Evolutionary conservation across 371 early-diverging fungal species (phyloP).

Genomic region (Rhizopus microsporus): DNA sequence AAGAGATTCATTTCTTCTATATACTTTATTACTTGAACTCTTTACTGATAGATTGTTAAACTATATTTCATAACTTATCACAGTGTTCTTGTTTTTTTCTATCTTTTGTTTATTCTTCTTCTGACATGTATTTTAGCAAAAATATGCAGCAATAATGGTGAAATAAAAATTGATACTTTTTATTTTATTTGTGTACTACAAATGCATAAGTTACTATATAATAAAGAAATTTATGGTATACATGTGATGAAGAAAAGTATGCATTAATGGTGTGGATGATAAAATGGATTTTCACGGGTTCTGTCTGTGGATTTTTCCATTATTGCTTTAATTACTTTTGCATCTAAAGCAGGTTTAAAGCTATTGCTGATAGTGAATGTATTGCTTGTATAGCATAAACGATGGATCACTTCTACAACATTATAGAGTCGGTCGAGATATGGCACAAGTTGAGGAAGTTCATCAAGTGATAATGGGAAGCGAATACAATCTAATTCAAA

Average conservation of each 20-base stretch:
- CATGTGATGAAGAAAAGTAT: slow-evolving; percentile 10
- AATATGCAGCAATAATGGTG: slow-evolving; percentile 3
- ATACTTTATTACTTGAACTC: no score
- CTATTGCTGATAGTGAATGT: slow-evolving; percentile 10
- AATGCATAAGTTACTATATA: slow-evolving; percentile 9
- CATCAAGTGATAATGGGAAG: slow-evolving; percentile 15
- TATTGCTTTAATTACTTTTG: slow-evolving; percentile 15
- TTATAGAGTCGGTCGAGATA: slow-evolving; percentile 16
- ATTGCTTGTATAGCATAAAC: slow-evolving; percentile 17
- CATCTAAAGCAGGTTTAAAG: slow-evolving; percentile 17
- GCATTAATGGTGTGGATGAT: slow-evolving; percentile 14
- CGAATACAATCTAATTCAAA: slow-evolving; percentile 16
- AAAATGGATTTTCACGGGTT: slow-evolving; percentile 16
- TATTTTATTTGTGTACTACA: slow-evolving; percentile 1
- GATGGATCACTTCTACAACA: slow-evolving; percentile 11
- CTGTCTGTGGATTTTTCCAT: slow-evolving; percentile 18
- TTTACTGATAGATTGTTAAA: no score
- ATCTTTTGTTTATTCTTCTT: no score
- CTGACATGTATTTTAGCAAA: slow-evolving; percentile 1
- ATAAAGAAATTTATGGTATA: slow-evolving; percentile 9
- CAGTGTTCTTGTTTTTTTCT: no score
- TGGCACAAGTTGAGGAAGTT: slow-evolving; percentile 17
- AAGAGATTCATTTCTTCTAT: no score
- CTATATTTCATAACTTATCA: no score
- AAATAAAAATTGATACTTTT: slow-evolving; percentile 3